These are phyloP conservation scores for Botryotinia narcissicola DNA, from an alignment of 2,329 filamentous ascomycete genomes.

Conservation along the genomic window DNA sequence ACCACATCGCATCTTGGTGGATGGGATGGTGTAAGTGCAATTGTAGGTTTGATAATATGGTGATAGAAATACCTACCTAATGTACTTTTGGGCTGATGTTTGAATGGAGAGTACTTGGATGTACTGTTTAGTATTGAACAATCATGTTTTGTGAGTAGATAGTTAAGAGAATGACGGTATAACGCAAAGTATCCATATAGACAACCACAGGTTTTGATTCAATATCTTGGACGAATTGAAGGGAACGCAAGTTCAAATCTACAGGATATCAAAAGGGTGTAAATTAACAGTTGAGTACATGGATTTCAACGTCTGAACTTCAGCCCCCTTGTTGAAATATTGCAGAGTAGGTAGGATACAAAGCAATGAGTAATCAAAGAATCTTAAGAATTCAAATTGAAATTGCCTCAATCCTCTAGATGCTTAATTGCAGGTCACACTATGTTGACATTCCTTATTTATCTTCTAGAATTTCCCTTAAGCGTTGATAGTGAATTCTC, in stretches of 20 bases:
- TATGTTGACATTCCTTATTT: neutral
- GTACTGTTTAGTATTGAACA: neutral
- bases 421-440: no score
- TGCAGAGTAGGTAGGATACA: neutral
- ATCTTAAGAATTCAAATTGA: fast-evolving
- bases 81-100: neutral
- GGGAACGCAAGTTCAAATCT: neutral
- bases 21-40: neutral
- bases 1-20: neutral
- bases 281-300: neutral
- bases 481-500: neutral
- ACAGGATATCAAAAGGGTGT: neutral
- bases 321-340: neutral
- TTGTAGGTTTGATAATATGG: no score
- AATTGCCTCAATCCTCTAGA: neutral
- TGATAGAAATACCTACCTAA: no score
- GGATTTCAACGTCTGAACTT: neutral
- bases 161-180: neutral
- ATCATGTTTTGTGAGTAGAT: neutral
- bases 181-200: neutral
- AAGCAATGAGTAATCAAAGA: neutral
- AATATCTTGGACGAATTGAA: neutral
- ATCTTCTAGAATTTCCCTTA: neutral
- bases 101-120: neutral
- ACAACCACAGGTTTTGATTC: neutral